Percentiles rank a stretch among this genome's conserved stretches.
phyloP scores from a whole-genome alignment of 805 yeast genomes.

The Dipodascopsis tothii region DNA sequence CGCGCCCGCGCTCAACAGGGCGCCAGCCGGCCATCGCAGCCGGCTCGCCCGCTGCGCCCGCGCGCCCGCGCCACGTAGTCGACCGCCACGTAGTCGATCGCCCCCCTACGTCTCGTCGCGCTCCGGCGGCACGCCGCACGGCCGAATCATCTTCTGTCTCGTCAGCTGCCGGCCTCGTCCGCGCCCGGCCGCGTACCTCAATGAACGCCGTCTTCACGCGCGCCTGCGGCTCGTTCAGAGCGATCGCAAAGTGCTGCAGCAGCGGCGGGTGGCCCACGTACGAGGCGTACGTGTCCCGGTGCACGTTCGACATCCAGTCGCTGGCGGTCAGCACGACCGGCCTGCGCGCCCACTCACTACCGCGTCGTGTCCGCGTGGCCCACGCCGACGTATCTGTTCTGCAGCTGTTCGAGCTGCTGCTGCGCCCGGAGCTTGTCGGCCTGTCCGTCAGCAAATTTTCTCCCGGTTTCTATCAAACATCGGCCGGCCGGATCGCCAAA shows the following conservation, averaged over 20 bases:
- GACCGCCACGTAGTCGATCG: no score
- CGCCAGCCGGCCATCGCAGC: no score
- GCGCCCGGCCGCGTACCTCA: conserved; percentile 22
- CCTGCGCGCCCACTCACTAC: conserved; percentile 25
- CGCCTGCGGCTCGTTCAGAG: conserved; percentile 40
- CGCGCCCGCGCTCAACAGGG: no score
- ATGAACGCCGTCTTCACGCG: conserved; percentile 25
- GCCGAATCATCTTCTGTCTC: conserved; percentile 27
- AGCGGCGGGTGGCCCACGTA: conserved; percentile 52
- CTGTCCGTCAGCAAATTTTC: conserved; percentile 3
- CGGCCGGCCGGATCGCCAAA: no score
- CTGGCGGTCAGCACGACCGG: conserved; percentile 16
- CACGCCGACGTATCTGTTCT: conserved; percentile 48
- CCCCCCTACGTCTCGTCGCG: no score
- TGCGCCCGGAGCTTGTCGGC: conserved; percentile 26
- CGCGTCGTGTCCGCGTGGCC: conserved; percentile 68
- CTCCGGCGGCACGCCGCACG: conserved; percentile 21
- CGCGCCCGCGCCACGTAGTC: no score
- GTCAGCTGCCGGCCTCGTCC: neutral
- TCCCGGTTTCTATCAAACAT: neutral
- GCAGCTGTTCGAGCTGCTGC: conserved; percentile 25
- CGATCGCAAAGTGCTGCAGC: conserved; percentile 48
- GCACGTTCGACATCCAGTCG: conserved; percentile 63
- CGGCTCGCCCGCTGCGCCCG: no score
- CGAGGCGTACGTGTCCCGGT: conserved; percentile 58